Percentiles rank a stretch among this genome's conserved stretches.
phyloP scores from a whole-genome alignment of 83 land plant species.

The Isoetes engelmannii region DNA sequence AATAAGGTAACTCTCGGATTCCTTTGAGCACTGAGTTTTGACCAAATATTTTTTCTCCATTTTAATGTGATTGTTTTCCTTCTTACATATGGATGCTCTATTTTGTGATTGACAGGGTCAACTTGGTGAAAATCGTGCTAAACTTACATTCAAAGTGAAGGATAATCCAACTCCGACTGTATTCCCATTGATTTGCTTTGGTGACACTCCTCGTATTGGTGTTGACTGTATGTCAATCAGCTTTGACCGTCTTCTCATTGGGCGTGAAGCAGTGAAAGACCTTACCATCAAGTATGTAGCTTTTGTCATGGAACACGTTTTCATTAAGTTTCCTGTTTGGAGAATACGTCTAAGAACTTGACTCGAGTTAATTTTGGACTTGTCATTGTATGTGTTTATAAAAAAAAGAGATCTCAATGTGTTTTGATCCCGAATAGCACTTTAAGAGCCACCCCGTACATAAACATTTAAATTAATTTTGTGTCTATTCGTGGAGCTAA shows the following conservation, averaged over 20 bases:
- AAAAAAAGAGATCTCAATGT: too few relatives aligned
- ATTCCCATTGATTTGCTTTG: slow-evolving; percentile 22
- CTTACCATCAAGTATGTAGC: slow-evolving; percentile 24
- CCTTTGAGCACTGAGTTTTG: background rate
- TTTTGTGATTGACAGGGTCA: slow-evolving; percentile 19
- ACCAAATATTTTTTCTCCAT: background rate
- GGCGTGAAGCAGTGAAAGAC: slow-evolving; percentile 7
- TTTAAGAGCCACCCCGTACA: too few relatives aligned
- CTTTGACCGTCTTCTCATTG: slow-evolving; percentile 28
- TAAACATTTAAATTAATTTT: too few relatives aligned
- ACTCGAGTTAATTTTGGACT: too few relatives aligned
- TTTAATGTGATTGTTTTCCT: background rate
- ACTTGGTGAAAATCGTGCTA: slow-evolving; percentile 19
- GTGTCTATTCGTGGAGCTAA: too few relatives aligned
- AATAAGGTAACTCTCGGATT: slow-evolving; percentile 13
- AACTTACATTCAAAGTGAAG: slow-evolving; percentile 23
- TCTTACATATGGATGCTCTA: background rate
- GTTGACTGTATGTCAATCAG: slow-evolving; percentile 7
- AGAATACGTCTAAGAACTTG: too few relatives aligned
- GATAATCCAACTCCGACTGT: slow-evolving; percentile 21
- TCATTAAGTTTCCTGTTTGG: too few relatives aligned
- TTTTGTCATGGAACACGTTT: too few relatives aligned
- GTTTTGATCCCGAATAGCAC: too few relatives aligned
- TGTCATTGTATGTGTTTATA: too few relatives aligned
- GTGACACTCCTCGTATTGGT: slow-evolving; percentile 27